A percentile compares a stretch with the other conserved stretches of the same genome.
Conservation (phyloP, 1,284 basidiomycete species). For the Cystobasidiaceae sp. region DNA sequence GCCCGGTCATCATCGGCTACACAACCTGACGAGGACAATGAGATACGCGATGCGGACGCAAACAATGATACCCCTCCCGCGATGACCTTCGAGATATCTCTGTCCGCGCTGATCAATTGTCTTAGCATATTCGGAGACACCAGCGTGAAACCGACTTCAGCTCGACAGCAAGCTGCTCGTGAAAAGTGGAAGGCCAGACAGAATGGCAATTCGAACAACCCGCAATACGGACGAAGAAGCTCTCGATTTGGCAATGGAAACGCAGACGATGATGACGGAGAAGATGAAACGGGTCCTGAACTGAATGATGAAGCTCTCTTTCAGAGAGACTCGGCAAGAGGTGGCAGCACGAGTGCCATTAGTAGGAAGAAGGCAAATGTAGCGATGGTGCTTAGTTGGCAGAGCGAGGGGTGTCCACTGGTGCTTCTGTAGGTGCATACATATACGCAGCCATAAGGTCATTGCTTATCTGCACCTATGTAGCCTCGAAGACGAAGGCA, state of each 20-base stretch:
- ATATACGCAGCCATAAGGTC: not conserved
- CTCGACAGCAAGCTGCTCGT: constrained; percentile 28
- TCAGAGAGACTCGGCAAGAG: constrained; percentile 7
- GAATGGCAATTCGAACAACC: constrained; percentile 39
- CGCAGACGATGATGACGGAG: constrained; percentile 29
- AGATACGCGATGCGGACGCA: constrained; percentile 32
- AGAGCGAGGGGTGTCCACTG: constrained; percentile 71
- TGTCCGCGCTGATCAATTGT: constrained; percentile 77
- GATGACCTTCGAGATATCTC: constrained; percentile 67
- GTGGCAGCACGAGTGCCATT: constrained; percentile 49
- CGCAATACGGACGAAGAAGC: constrained; percentile 30
- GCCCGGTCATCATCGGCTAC: constrained; percentile 1
- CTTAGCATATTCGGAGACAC: constrained; percentile 88
- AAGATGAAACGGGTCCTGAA: not conserved
- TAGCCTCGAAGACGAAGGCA: constrained; percentile 79
- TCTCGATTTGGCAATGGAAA: constrained; percentile 8
- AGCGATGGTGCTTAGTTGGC: constrained; percentile 77
- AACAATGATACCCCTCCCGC: constrained; percentile 44
- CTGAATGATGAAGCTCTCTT: constrained; percentile 10
- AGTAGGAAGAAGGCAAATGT: constrained; percentile 60
- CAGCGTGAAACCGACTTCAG: constrained; percentile 24
- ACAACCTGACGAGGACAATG: constrained; percentile 44
- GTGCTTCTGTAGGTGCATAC: constrained; percentile 66
- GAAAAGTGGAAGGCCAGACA: constrained; percentile 47
- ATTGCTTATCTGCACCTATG: not conserved